Evolutionary conservation across 1,284 basidiomycete species (phyloP), one percentile per base, ranked within the genome.

Genomic region (Trametes hirsuta): DNA sequence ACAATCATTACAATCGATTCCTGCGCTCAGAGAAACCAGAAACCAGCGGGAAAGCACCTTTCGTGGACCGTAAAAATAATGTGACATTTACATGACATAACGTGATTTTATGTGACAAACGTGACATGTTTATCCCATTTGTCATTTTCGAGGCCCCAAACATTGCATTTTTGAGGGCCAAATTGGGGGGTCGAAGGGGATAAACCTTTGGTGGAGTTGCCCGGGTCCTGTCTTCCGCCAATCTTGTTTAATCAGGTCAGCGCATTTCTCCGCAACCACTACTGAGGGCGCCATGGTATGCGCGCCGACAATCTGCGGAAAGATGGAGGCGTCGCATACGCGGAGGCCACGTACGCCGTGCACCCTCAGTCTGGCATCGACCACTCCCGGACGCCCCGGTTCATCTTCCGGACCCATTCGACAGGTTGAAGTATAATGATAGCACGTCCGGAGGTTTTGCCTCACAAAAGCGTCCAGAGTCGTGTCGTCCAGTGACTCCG

Each of bases 301-400:
- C 14, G 71, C 71, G 11, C 73, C 66, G 3, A 73, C 65, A 21
- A 75, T 70, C 37, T 69, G 64, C 12, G 78, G 78, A 59, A 81
- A 78, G 6, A 80, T 67, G 25, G 72, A 75, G 24, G 77, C 74
- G 55, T 81, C 80, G 39, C 72, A 76, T 25, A 81, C 69, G 1
- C 79, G 68, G 58, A 82, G 62, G 6, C 76, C 75, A 6, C 61
- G 57, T 0, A 76, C 67, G 1, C 84, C 84, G 58, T 83, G 78
- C 18, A 87, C 83, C 14, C 72, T 66, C 53, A 87, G 69, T 62
- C 78, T 68, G 8, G 78, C 67, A 58, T 86, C 83, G 9, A 86
- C 75, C 0, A 85, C 84, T 1, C 80, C 81, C 6, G 64, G 67
- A 6, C 66, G 49, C 34, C 62, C 58, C 0, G 50, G 25, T 44